Conservation (phyloP, 2,329 filamentous ascomycete species). For the Penicillium sp. region DNA sequence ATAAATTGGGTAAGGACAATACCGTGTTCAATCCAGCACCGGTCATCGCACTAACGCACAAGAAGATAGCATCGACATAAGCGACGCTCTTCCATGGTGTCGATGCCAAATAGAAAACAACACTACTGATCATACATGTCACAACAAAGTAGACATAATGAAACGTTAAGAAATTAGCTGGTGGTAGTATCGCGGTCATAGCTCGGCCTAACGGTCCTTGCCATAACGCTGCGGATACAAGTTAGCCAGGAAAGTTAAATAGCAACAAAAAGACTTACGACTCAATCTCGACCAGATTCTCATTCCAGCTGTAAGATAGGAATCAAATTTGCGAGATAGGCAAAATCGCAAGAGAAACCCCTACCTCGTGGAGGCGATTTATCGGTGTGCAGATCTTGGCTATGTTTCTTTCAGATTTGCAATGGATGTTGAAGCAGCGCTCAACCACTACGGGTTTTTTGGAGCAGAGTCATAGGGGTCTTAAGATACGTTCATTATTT, state of each 20-base stretch:
- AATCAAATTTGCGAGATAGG: background rate
- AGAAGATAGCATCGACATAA: constrained; percentile 66
- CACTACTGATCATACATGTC: constrained; percentile 55
- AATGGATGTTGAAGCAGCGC: background rate
- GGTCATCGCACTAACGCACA: constrained; percentile 66
- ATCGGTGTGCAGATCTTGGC: constrained; percentile 4
- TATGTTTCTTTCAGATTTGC: background rate
- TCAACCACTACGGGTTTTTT: background rate
- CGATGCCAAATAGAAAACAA: constrained; percentile 60
- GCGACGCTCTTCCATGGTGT: constrained; percentile 52
- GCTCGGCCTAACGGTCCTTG: constrained; percentile 20
- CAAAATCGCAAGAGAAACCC: background rate
- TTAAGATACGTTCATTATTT: background rate
- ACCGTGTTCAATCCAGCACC: constrained; percentile 66
- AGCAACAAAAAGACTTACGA: constrained; percentile 7
- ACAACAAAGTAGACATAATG: constrained; percentile 67
- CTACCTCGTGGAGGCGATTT: background rate
- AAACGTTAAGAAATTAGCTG: constrained; percentile 61
- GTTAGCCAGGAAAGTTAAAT: background rate
- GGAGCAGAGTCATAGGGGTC: background rate
- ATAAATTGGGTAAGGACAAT: constrained; percentile 28
- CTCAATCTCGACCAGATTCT: background rate
- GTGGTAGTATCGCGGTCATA: constrained; percentile 31
- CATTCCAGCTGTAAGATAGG: background rate
- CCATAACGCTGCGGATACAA: constrained; percentile 4